Evolutionary conservation across 139 green algal species (phyloP).

Genomic region (Chlamydomonas eustigma): DNA sequence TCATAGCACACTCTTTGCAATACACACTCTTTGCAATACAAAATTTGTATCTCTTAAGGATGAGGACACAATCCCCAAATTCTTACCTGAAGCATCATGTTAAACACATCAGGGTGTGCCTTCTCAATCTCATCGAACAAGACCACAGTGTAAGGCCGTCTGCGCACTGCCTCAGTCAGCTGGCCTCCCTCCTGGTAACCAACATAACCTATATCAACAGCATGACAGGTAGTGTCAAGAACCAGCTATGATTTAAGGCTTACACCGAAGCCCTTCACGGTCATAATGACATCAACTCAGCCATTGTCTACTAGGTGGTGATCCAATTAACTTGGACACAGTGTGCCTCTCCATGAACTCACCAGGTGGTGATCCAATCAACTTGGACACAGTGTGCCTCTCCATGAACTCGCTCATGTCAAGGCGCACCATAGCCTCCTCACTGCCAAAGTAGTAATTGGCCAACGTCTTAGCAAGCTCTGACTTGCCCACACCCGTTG

Average conservation of each 20-base stretch:
- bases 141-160: slow-evolving; percentile 97
- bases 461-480: slow-evolving; percentile 99
- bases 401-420: slow-evolving; percentile 99
- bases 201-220: slow-evolving; percentile 78
- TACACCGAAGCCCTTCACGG: too few species aligned
- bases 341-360: slow-evolving; percentile 99
- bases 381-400: slow-evolving; percentile 97
- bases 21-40: slow-evolving; percentile 13
- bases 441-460: slow-evolving; percentile 95
- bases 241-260: not conserved
- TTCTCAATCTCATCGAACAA: slow-evolving; percentile 99
- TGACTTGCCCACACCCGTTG: slow-evolving; percentile 93
- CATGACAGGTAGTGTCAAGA: not conserved
- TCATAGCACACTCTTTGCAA: not conserved
- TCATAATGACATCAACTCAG: too few species aligned
- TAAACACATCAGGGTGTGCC: slow-evolving; percentile 99
- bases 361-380: slow-evolving; percentile 94
- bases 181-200: slow-evolving; percentile 98
- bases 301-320: slow-evolving; percentile 75
- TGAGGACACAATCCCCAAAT: too few species aligned
- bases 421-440: slow-evolving; percentile 96
- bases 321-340: slow-evolving; percentile 98
- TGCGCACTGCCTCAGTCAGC: slow-evolving; percentile 94
- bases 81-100: slow-evolving; percentile 98
- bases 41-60: not conserved